Conservation (phyloP, 805 yeast genomes). For the Teunomyces funiuensis region DNA sequence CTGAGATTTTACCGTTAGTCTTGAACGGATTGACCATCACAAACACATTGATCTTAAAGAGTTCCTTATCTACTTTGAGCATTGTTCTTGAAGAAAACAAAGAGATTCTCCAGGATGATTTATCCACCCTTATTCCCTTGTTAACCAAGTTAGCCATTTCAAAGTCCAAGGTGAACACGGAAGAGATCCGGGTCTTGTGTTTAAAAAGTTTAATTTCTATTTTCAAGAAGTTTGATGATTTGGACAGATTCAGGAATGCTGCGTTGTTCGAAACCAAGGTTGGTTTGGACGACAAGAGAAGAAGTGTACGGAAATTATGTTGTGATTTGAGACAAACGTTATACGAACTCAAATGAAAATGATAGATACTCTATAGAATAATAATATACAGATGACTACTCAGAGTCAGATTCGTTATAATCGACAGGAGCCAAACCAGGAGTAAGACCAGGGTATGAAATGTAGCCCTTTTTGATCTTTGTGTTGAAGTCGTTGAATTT, state of each 20-base stretch:
- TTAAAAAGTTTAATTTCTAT: conserved; percentile 53
- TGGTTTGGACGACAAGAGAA: conserved; percentile 69
- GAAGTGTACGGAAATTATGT: conserved; percentile 74
- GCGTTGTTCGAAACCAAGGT: conserved; percentile 48
- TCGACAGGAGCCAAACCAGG: conserved; percentile 88
- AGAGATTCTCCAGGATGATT: conserved; percentile 50
- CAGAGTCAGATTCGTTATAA: conserved; percentile 27
- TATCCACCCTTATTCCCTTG: conserved; percentile 51
- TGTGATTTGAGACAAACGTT: conserved; percentile 70
- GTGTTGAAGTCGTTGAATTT: conserved; percentile 29
- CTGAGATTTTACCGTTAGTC: conserved; percentile 66
- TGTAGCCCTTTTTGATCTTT: conserved; percentile 43
- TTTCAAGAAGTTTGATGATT: conserved; percentile 37
- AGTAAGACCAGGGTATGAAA: conserved; percentile 64
- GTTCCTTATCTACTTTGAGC: conserved; percentile 60
- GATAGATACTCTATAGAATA: conserved; percentile 13
- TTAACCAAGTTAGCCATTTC: conserved; percentile 40
- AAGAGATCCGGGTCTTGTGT: conserved; percentile 54
- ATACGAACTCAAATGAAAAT: conserved; percentile 9
- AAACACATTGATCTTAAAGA: conserved; percentile 44
- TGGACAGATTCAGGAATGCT: conserved; percentile 52
- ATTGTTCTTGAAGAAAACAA: conserved; percentile 56
- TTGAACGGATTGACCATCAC: conserved; percentile 57
- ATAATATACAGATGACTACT: conserved; percentile 10
- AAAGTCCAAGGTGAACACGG: conserved; percentile 33